Evolutionary conservation across 2,329 filamentous ascomycete genomes (phyloP), one percentile per base, ranked within the genome.

Genomic region (Fusarium buxicola): DNA sequence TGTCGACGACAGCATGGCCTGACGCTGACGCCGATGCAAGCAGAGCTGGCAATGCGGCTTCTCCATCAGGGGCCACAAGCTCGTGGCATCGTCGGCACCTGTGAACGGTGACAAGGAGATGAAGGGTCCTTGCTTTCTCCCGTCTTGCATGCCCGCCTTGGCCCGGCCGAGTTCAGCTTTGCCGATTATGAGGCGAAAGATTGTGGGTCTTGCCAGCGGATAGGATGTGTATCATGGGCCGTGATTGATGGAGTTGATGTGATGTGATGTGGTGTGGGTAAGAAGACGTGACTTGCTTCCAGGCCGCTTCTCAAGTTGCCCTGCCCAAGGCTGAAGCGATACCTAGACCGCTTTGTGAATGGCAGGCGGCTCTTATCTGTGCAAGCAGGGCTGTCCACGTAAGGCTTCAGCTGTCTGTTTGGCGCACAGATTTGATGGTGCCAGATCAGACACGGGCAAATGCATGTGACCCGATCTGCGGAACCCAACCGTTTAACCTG

Each of bases 381-480:
- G 48, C 45, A 41, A 53, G 43, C 57, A 65, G 54, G 52, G 61
- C 61, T 65, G 53, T 50, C 61, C 60, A 57, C 57, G 61, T 43
- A 55, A 58, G 60, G 40, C 32, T 31, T 21, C 32, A 18, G 28
- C 21, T 40, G 36, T 40, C 21, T 40, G 36, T 40, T 40, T 45
- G 34, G 45, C 34, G 28, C 38, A 31, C 38, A 36, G 38, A 46
- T 55, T 38, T 40, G 46, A n/a, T 45, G 52, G 55, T 63, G 60
- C 60, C 63, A 70, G 60, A 68, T 69, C 58, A 55, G 40, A 46
- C 60, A 67, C 57, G 51, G 57, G 53, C 55, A 55, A 58, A 68
- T 70, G 68, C 68, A 70, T 70, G 68, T 71, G 68, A 69, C 67
- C 51, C 55, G 48, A 69, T 69, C 58, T 65, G 59, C 61, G 58